Conservation (phyloP, 306 rosid genomes). For the Arachis stenosperma region DNA sequence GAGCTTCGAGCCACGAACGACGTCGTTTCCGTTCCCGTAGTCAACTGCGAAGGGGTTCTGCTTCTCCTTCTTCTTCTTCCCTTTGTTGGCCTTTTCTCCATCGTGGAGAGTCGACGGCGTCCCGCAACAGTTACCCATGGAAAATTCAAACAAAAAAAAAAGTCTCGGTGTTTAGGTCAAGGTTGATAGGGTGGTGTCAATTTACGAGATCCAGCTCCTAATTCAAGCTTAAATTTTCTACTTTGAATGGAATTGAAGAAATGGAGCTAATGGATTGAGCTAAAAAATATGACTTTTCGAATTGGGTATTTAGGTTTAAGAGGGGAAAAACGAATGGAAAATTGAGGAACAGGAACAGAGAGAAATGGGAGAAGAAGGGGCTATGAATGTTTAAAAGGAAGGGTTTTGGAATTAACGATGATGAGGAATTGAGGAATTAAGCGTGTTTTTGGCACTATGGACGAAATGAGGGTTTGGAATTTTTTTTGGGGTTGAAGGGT, state of each 20-base stretch:
- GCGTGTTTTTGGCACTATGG: slow-evolving; percentile 39
- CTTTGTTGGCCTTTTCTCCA: slow-evolving; percentile 35
- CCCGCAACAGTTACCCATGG: slow-evolving; percentile 87
- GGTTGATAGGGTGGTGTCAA: not conserved
- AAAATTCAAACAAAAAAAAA: not conserved
- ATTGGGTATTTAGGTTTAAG: not conserved
- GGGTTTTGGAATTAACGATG: slow-evolving; percentile 10
- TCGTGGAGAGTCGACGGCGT: slow-evolving; percentile 46
- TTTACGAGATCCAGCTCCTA: slow-evolving; percentile 18
- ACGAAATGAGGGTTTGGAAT: not conserved
- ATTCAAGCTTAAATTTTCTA: not conserved
- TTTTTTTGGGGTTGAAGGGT: not conserved
- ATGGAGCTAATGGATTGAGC: not conserved
- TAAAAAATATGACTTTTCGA: slow-evolving; percentile 3
- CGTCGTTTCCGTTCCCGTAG: slow-evolving; percentile 37
- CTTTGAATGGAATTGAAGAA: not conserved
- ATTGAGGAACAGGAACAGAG: not conserved
- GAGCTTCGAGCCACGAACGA: slow-evolving; percentile 31
- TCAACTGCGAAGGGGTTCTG: slow-evolving; percentile 69
- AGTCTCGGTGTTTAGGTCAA: not conserved
- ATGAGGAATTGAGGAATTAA: slow-evolving; percentile 3
- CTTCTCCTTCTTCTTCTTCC: slow-evolving; percentile 47
- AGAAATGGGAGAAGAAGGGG: slow-evolving; percentile 3
- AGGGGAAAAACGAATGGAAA: not conserved
- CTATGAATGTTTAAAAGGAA: not conserved